Evolutionary conservation across 2,329 filamentous ascomycete genomes (phyloP), one percentile per base, ranked within the genome.

Genomic region (Diaporthe velutina): DNA sequence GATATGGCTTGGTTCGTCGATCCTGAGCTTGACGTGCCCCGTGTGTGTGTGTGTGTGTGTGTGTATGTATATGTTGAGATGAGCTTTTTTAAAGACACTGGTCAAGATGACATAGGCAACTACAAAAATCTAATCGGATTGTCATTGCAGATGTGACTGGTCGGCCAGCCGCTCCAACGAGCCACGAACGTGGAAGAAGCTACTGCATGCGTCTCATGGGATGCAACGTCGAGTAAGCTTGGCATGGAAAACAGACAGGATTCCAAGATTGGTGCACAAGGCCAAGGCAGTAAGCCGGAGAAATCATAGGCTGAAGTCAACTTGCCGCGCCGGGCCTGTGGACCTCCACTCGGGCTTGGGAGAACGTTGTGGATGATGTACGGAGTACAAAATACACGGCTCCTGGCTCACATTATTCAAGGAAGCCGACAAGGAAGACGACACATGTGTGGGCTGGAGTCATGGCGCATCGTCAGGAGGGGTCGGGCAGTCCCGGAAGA

Each of bases 181-280:
- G 64, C 64, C 64, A 68, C 33, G 64, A 68, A 54, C 48, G 19
- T 68, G 64, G 64, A 35, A 52, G n/a, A 40, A 52, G n/a, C 64
- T 68, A 54, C 64, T 68, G 64, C 64, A 68, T 38, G 64, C 64
- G 30, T 54, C 48, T 68, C n/a, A 12, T 54, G 64, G 64, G 64
- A 68, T 68, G 64, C 64, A 54, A 68, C 64, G 45, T 68, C 64
- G 33, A 40, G 48, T 8, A 4, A 28, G 13, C 64, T 54, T 54
- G 64, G 64, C 64, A 40, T 68, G n/a, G 30, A 13, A 13, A 48
- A 68, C 64, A 40, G 48, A 33, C 48, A 17, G 13, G 33, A 22
- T 52, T 67, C 61, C 42, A 67, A 64, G 38, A 45, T 64, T 10
- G 17, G 17, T 10, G 28, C 17, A 17, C 25, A 48, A 45, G 40